phyloP scores from a whole-genome alignment of 305 asterid species.

The Fraxinus greggii region DNA sequence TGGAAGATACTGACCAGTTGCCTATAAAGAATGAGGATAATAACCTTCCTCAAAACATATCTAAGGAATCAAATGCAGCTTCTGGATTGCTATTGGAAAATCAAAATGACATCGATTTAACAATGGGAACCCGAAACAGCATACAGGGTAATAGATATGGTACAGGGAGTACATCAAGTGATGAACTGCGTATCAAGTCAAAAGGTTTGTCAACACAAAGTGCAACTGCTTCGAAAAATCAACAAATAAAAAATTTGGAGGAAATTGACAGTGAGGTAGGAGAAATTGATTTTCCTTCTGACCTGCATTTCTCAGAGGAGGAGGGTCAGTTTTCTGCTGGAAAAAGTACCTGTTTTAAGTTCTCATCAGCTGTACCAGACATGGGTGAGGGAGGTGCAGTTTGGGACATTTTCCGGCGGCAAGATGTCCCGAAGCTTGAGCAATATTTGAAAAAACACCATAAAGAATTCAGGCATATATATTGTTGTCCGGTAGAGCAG shows the following conservation, averaged over 20 bases:
- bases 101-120: conserved; percentile 1
- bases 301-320: neutral
- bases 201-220: neutral
- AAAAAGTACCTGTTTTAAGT: conserved; percentile 10
- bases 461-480: conserved; percentile 52
- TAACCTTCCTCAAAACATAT: neutral
- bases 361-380: conserved; percentile 23
- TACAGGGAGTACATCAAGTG: neutral
- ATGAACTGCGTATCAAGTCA: neutral
- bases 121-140: conserved; percentile 7
- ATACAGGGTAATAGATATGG: neutral
- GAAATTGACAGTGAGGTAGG: conserved; percentile 20
- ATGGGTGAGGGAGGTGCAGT: conserved; percentile 51
- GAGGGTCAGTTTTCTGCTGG: conserved; percentile 15
- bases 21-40: neutral
- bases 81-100: conserved; percentile 5
- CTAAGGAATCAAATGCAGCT: conserved; percentile 14
- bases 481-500: conserved; percentile 42
- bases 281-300: conserved; percentile 19
- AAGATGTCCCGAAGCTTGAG: conserved; percentile 58
- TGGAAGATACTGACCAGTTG: conserved; percentile 6
- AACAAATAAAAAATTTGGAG: conserved; percentile 13
- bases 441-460: conserved; percentile 52
- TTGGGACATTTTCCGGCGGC: conserved; percentile 61
- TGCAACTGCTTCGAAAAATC: neutral